phyloP scores from a whole-genome alignment of 371 early-diverging fungal genomes.

The Mucor sp. region DNA sequence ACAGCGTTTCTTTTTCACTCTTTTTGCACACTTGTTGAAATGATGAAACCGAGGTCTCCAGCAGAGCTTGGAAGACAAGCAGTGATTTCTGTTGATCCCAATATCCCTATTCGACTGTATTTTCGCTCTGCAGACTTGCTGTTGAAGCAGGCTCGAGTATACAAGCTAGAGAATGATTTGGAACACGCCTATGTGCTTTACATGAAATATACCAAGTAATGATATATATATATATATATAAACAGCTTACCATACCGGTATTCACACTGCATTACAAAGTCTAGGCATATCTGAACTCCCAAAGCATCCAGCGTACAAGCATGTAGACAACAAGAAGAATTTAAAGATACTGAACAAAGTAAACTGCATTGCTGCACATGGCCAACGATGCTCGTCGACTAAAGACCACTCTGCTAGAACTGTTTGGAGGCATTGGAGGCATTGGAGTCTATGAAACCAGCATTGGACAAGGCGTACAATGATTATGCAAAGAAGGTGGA shows the following conservation, averaged over 20 bases:
- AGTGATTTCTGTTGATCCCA: slow-evolving; percentile 37
- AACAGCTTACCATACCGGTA: neutral
- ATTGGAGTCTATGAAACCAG: slow-evolving; percentile 50
- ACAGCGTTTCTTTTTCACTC: neutral
- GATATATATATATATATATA: neutral
- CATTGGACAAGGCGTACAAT: slow-evolving; percentile 26
- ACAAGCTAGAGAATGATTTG: slow-evolving; percentile 53
- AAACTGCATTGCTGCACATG: neutral
- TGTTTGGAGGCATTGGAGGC: slow-evolving; percentile 51
- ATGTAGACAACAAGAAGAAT: slow-evolving; percentile 39
- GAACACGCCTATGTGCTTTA: slow-evolving; percentile 57
- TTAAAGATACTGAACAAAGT: slow-evolving; percentile 35
- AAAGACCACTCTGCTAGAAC: slow-evolving; percentile 29
- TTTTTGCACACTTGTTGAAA: neutral
- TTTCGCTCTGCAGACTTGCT: slow-evolving; percentile 57
- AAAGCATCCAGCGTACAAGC: slow-evolving; percentile 54
- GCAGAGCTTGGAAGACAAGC: slow-evolving; percentile 46
- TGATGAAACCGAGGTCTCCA: slow-evolving; percentile 33
- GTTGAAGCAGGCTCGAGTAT: slow-evolving; percentile 58
- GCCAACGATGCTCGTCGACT: neutral
- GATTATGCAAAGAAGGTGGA: slow-evolving; percentile 18
- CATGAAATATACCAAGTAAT: slow-evolving; percentile 61
- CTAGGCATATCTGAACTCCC: slow-evolving; percentile 56
- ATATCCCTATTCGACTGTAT: slow-evolving; percentile 55
- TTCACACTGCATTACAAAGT: neutral